A percentile compares a stretch with the other conserved stretches of the same genome.
Evolutionary conservation across 2,329 filamentous ascomycete genomes (phyloP).

Genomic region (Didymella lethalis): DNA sequence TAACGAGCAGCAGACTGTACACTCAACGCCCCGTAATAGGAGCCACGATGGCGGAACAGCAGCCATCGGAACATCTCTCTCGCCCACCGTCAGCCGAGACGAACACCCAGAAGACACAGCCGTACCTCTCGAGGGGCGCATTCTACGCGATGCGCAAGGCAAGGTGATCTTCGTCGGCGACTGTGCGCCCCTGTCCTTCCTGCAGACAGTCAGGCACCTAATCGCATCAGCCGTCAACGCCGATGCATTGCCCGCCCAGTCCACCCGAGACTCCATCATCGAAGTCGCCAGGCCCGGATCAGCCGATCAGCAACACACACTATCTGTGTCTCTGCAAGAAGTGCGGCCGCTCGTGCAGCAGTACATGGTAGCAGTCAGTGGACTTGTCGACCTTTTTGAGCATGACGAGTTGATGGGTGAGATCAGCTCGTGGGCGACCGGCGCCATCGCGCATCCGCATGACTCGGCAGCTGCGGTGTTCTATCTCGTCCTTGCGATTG

Average conservation of each 20-base stretch:
- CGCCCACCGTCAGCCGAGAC: conserved; percentile 40
- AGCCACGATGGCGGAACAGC: conserved; percentile 14
- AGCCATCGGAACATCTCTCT: conserved; percentile 26
- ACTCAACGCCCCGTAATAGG: conserved; percentile 12
- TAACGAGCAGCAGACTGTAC: conserved; percentile 7
- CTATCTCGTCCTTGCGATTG: conserved; percentile 61
- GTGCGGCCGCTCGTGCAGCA: conserved; percentile 41
- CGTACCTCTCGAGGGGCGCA: conserved; percentile 55
- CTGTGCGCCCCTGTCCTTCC: conserved; percentile 61
- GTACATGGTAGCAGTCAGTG: conserved; percentile 58
- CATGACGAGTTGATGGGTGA: conserved; percentile 43
- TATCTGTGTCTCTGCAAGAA: conserved; percentile 47
- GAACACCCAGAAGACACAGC: conserved; percentile 52
- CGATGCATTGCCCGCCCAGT: conserved; percentile 32
- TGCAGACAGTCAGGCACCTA: conserved; percentile 61
- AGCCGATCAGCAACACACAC: conserved; percentile 27
- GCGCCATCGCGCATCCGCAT: conserved; percentile 33
- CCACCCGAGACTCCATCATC: conserved; percentile 42
- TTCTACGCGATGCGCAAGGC: conserved; percentile 61
- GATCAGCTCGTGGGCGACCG: conserved; percentile 38
- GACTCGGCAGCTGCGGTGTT: conserved; percentile 59
- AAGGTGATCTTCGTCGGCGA: conserved; percentile 65
- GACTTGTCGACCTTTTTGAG: conserved; percentile 60
- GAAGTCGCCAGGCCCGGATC: conserved; percentile 41
- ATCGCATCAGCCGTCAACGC: conserved; percentile 51